Percentiles rank a stretch among this genome's conserved stretches.
Conservation (phyloP, 345 rosid genomes). For the Salix exigua region DNA sequence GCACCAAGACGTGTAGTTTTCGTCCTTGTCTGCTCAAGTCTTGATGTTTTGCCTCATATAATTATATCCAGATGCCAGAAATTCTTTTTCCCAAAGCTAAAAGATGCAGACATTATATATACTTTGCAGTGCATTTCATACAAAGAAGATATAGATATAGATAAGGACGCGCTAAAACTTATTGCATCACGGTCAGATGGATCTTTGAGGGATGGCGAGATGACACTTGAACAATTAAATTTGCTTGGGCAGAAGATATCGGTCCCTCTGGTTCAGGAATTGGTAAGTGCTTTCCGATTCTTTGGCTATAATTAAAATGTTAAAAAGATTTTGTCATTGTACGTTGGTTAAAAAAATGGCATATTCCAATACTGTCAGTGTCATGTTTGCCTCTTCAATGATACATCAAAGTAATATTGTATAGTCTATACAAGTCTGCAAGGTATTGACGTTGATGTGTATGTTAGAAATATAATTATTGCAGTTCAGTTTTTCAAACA, state of each 20-base stretch:
- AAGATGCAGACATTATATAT: slow-evolving; percentile 77
- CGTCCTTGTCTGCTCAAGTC: slow-evolving; percentile 78
- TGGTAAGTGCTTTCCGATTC: slow-evolving; percentile 48
- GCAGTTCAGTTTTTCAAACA: background rate
- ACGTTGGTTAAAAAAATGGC: background rate
- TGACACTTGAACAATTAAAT: slow-evolving; percentile 92
- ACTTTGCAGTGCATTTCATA: slow-evolving; percentile 74
- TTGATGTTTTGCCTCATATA: slow-evolving; percentile 89
- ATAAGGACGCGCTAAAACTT: slow-evolving; percentile 76
- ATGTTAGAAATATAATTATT: background rate
- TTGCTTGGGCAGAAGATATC: slow-evolving; percentile 87
- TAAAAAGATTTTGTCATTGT: background rate
- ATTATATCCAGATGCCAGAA: slow-evolving; percentile 91
- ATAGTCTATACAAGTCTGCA: background rate
- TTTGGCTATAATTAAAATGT: background rate
- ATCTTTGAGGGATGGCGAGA: slow-evolving; percentile 89
- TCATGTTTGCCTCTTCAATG: background rate
- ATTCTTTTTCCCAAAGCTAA: slow-evolving; percentile 90
- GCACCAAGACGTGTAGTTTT: slow-evolving; percentile 77
- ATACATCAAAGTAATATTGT: background rate
- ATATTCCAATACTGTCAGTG: background rate
- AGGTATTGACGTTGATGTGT: background rate
- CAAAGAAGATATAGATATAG: slow-evolving; percentile 67
- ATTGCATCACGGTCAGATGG: slow-evolving; percentile 98
- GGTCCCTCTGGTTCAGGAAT: slow-evolving; percentile 82